These are phyloP conservation scores for Colletotrichum cereale DNA, from an alignment of 2,329 filamentous ascomycete genomes.

Conservation along the genomic window DNA sequence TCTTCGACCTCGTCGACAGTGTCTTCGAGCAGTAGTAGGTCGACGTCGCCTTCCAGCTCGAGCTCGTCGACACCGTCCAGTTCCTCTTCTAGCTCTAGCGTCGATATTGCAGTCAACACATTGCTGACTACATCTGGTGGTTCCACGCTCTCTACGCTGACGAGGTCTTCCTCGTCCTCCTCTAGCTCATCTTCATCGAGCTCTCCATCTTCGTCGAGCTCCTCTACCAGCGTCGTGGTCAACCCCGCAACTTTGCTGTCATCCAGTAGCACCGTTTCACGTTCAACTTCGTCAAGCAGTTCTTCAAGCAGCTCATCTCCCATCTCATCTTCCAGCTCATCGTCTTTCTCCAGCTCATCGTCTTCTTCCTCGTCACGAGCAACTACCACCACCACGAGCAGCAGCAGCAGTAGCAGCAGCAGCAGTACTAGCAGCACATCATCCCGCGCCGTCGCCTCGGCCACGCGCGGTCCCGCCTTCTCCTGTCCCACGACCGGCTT, in stretches of 20 bases:
- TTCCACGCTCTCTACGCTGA: constrained; percentile 15
- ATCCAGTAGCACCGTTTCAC: background rate
- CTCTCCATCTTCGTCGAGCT: background rate
- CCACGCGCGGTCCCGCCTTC: constrained; percentile 29
- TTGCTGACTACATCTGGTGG: background rate
- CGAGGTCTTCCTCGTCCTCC: constrained; percentile 5
- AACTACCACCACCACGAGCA: background rate
- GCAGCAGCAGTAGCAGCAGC: background rate
- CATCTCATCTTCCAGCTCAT: background rate
- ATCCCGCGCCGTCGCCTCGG: constrained; percentile 12
- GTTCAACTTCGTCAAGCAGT: background rate
- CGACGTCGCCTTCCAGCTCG: background rate
- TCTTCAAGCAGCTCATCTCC: background rate
- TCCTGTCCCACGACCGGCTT: constrained; percentile 36
- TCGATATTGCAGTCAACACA: background rate
- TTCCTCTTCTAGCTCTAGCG: background rate
- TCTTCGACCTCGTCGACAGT: background rate
- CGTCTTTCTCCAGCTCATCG: background rate
- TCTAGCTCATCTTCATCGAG: constrained; percentile 1
- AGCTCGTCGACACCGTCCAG: background rate
- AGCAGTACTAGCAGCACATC: constrained; percentile 3
- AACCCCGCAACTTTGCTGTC: no score
- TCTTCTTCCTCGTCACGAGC: constrained; percentile 2
- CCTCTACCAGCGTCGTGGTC: background rate
- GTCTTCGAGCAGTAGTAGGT: background rate